Base-by-base conservation (phyloP, 2,329 filamentous ascomycete genomes). In the Trichoderma koningiopsis region DNA sequence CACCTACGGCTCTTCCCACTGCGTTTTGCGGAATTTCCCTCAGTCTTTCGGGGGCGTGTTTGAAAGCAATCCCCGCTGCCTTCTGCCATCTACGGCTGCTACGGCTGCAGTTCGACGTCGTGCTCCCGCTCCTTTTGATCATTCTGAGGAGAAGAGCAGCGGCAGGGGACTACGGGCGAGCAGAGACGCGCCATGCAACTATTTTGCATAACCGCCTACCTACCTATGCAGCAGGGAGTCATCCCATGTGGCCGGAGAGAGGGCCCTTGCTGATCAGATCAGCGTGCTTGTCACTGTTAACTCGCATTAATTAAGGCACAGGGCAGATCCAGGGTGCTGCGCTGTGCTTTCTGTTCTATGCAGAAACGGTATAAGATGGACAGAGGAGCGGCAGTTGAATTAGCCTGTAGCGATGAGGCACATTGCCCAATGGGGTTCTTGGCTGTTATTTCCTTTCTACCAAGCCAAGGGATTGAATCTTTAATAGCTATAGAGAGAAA, bases 291-390 rank as follows among this genome's bases (percentile, higher is more conserved):
- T 67, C 63, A 57, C 47, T 33, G 22, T 67, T 43, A 57, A 67
- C 63, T 67, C 63, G 63, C 40, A 67, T 67, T 67, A 59, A 67
- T 67, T 67, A 67, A 67, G 63, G 63, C 40, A 67, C 63, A 58
- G 40, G 40, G 40, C 59, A 62, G 63, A 67, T 67, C 63, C 27
- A 52, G 40, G 53, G 43, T 59, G n/a, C 29, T 31, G 16, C 40
- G 19, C 40, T 43, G 40, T 43, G 40, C 40, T 43, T 43, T 43
- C 16, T 43, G 40, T n/a, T 43, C 40, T 53, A 31, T 55, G 57
- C 37, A 40, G 63, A 66, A 58, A n/a, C 56, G 53, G 55, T 33
- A 59, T 27, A 67, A 59, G 63, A 67, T 66, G 53, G 35, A 19
- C 63, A n/a, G 53, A 16, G 37, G 63, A 16, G 35, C 57, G 33